These are phyloP conservation scores for Lentinula aciculospora DNA, from an alignment of 768 basidiomycete species.

Conservation along the genomic window DNA sequence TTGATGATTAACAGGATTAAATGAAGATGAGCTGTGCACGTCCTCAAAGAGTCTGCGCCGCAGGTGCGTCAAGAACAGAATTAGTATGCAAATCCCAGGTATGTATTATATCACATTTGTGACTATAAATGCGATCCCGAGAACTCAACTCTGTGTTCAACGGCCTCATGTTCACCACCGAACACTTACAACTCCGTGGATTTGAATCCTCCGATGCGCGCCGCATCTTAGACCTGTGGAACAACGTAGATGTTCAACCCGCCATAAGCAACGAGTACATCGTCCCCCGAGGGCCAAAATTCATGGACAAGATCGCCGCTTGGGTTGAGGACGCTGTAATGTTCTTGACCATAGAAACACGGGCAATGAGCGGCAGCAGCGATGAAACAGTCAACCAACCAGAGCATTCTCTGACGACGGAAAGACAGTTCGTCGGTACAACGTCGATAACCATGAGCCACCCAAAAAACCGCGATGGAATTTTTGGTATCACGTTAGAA, in stretches of 20 bases:
- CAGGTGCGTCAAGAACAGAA: neutral
- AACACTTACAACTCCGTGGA: conserved; percentile 25
- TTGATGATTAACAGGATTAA: too few relatives aligned
- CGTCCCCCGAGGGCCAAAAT: conserved; percentile 12
- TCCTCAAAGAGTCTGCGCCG: neutral
- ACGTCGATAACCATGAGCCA: conserved; percentile 19
- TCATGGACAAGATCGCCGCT: conserved; percentile 14
- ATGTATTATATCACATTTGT: too few relatives aligned
- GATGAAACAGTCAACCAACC: neutral
- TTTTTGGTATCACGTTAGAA: conserved; percentile 24
- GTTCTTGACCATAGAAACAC: conserved; percentile 19
- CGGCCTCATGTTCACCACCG: conserved; percentile 16
- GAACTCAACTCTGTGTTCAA: too few relatives aligned
- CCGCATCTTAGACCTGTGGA: conserved; percentile 20
- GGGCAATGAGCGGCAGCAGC: conserved; percentile 5
- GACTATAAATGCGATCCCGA: too few relatives aligned
- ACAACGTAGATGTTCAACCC: conserved; percentile 18
- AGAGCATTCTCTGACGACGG: conserved; percentile 9
- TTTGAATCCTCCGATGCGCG: conserved; percentile 23
- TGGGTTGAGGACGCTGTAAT: conserved; percentile 22
- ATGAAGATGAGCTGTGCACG: neutral
- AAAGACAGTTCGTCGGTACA: conserved; percentile 24
- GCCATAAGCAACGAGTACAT: conserved; percentile 13
- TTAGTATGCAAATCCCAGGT: too few relatives aligned
- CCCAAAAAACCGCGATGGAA: conserved; percentile 23